phyloP scores from a whole-genome alignment of 345 rosid genomes.

The Citrus australasica region DNA sequence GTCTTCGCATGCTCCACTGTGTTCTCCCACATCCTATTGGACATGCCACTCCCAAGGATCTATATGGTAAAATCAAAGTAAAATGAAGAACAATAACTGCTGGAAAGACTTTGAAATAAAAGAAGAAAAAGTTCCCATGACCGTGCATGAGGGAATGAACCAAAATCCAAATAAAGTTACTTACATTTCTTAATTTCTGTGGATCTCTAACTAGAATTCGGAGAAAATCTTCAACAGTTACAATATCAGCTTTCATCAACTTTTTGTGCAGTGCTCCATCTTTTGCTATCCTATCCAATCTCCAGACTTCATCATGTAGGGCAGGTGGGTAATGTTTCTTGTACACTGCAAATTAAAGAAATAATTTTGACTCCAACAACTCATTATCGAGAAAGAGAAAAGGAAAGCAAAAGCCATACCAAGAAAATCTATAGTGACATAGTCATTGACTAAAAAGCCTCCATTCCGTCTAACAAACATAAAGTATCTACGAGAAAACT shows the following conservation, averaged over 20 bases:
- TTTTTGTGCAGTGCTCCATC: constrained; percentile 94
- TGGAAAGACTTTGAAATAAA: not conserved
- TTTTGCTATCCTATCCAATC: constrained; percentile 90
- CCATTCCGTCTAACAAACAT: not conserved
- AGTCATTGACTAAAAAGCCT: not conserved
- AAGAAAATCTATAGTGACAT: not conserved
- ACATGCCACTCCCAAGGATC: constrained; percentile 98
- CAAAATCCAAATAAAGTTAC: constrained; percentile 12
- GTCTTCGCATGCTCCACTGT: constrained; percentile 96
- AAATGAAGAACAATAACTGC: constrained; percentile 1
- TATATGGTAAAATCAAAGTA: constrained; percentile 16
- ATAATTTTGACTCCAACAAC: not conserved
- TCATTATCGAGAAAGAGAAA: not conserved
- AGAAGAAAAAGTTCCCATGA: not conserved
- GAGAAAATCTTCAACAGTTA: constrained; percentile 87
- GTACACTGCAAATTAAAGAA: constrained; percentile 53
- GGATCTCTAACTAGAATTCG: constrained; percentile 68
- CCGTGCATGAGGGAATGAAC: not conserved
- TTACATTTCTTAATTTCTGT: constrained; percentile 70
- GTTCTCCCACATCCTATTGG: constrained; percentile 97
- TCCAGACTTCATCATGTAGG: constrained; percentile 92
- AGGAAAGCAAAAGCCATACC: not conserved
- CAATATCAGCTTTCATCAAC: constrained; percentile 53
- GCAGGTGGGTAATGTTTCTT: constrained; percentile 96
- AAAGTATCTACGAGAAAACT: constrained; percentile 24